A percentile compares a stretch with the other conserved stretches of the same genome.
phyloP scores from a whole-genome alignment of 352 stramenopile species.

The Phytophthora sojae region DNA sequence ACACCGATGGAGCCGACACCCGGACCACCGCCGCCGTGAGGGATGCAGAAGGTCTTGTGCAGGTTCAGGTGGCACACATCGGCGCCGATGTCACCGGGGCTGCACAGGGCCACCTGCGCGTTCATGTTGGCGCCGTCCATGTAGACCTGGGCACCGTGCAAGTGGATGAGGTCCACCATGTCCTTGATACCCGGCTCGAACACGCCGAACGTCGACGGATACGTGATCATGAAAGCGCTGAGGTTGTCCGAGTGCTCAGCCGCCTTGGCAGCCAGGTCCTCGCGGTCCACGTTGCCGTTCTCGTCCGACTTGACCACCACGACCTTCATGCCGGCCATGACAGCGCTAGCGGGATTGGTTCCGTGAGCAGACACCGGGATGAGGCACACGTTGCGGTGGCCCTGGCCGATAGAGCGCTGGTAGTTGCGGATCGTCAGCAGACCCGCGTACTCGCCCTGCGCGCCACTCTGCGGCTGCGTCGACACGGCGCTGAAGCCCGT shows the following conservation, averaged over 20 bases:
- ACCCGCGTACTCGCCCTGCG: conserved; percentile 98
- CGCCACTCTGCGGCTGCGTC: conserved; percentile 98
- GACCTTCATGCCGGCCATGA: conserved; percentile 99
- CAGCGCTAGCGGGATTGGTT: conserved; percentile 97
- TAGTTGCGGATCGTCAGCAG: conserved; percentile 97
- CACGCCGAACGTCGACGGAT: conserved; percentile 99
- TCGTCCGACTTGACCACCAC: conserved; percentile 97
- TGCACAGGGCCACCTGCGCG: conserved; percentile 98
- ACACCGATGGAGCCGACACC: conserved; percentile 94
- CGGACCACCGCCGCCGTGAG: conserved; percentile 97
- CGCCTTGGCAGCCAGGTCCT: conserved; percentile 95
- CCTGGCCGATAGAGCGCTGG: conserved; percentile 91
- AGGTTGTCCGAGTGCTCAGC: conserved; percentile 97
- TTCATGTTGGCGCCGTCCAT: conserved; percentile 99
- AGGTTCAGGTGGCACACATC: conserved; percentile 99
- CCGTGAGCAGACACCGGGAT: conserved; percentile 99
- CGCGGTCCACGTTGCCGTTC: conserved; percentile 96
- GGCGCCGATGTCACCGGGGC: conserved; percentile 96
- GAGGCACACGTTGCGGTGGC: conserved; percentile 97
- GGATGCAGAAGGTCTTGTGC: conserved; percentile 99
- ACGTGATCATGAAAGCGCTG: conserved; percentile 99
- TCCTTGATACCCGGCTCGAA: conserved; percentile 99
- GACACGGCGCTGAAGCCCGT: conserved; percentile 98
- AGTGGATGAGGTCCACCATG: conserved; percentile 96
- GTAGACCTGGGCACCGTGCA: conserved; percentile 98